Conservation (phyloP, 2,329 filamentous ascomycete species). For the Botrytis sinoallii region DNA sequence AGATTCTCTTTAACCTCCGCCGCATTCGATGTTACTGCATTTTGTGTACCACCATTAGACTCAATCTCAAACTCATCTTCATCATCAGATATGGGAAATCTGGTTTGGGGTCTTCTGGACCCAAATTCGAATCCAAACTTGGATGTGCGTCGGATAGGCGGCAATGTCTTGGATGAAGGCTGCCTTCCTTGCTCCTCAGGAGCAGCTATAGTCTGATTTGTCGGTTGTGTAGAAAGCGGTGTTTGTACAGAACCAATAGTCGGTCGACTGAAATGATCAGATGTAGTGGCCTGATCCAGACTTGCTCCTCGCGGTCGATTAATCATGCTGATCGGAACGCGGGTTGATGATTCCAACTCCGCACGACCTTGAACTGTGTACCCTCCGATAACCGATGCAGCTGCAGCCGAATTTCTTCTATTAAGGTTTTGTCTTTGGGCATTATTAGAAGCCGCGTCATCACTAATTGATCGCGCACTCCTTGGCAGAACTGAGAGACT, state of each 20-base stretch:
- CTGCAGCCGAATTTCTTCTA: too few species aligned
- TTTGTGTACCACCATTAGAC: background rate
- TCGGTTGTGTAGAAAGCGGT: background rate
- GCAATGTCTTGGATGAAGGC: conserved; percentile 45
- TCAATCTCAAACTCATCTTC: conserved; percentile 21
- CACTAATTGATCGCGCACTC: conserved; percentile 29
- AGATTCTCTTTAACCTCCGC: background rate
- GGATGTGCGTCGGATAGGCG: conserved; percentile 56
- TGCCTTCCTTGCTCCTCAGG: conserved; percentile 20
- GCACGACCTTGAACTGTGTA: background rate
- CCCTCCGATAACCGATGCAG: conserved; percentile 7
- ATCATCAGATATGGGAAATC: conserved; percentile 32
- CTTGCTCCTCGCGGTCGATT: conserved; percentile 28
- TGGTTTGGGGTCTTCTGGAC: conserved; percentile 33
- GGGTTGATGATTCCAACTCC: background rate
- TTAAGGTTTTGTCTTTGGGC: conserved; percentile 20
- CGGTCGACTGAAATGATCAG: background rate
- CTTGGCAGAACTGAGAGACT: conserved; percentile 10
- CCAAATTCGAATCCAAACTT: conserved; percentile 49
- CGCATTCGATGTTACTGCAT: background rate
- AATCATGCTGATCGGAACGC: conserved; percentile 22
- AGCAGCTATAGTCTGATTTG: background rate
- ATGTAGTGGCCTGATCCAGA: conserved; percentile 1
- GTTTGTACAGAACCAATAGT: conserved; percentile 17
- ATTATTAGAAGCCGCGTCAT: conserved; percentile 30